Percentiles rank a stretch among this genome's conserved stretches.
These are phyloP conservation scores for Solanum ossicruentum DNA, from an alignment of 257 asterid genomes.

Conservation along the genomic window DNA sequence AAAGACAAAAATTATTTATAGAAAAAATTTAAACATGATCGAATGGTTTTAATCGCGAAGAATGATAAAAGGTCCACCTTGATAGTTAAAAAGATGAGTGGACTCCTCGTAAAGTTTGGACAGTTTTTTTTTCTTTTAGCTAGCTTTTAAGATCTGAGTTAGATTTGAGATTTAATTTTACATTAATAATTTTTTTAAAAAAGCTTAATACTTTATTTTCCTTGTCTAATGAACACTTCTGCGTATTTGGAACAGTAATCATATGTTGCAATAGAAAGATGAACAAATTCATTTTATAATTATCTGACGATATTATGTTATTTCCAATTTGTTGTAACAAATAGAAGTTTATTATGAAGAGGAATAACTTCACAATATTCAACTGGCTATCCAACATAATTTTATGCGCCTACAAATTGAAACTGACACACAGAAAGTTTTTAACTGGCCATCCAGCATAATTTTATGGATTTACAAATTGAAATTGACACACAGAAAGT, in stretches of 20 bases:
- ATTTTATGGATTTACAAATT: too few relatives aligned
- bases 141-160: too few relatives aligned
- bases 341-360: neutral
- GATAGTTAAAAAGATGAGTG: accelerated
- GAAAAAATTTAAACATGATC: neutral
- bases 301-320: too few relatives aligned
- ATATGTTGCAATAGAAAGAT: neutral
- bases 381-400: too few relatives aligned
- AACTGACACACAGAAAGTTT: too few relatives aligned
- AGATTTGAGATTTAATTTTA: too few relatives aligned
- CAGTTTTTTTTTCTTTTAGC: too few relatives aligned
- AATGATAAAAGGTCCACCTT: too few relatives aligned
- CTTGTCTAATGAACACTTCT: neutral
- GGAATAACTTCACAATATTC: neutral
- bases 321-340: neutral
- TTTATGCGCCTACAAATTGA: too few relatives aligned
- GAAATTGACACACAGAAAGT: too few relatives aligned
- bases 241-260: neutral
- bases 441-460: too few relatives aligned
- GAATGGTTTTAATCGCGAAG: neutral
- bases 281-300: neutral
- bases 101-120: too few relatives aligned
- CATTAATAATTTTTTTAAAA: neutral
- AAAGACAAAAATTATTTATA: neutral
- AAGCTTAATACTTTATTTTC: neutral